Percentiles rank a stretch among this genome's conserved stretches.
Conservation (phyloP, 2,329 filamentous ascomycete species). For the Thielaviopsis musarum region DNA sequence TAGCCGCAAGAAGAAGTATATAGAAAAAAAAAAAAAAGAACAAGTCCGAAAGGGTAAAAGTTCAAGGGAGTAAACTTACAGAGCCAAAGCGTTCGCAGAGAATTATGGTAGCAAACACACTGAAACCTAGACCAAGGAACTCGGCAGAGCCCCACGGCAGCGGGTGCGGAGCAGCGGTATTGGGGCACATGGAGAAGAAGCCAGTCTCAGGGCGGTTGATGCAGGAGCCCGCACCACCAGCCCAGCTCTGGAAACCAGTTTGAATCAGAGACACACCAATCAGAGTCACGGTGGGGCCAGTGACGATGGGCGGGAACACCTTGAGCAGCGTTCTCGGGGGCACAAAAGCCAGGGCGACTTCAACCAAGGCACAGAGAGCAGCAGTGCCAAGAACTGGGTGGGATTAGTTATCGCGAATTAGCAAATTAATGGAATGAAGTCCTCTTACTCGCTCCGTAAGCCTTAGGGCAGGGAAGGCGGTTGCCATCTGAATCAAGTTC, state of each 20-base stretch:
- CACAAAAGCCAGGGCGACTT: conserved; percentile 59
- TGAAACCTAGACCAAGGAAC: conserved; percentile 63
- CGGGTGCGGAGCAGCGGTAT: conserved; percentile 49
- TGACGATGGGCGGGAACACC: conserved; percentile 66
- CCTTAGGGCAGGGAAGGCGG: conserved; percentile 56
- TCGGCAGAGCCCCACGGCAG: conserved; percentile 66
- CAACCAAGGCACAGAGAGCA: conserved; percentile 47
- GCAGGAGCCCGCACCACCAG: conserved; percentile 51
- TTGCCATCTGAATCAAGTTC: conserved; percentile 41
- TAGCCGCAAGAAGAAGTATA: too few species aligned
- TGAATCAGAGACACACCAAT: conserved; percentile 60
- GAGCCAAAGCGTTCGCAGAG: conserved; percentile 66
- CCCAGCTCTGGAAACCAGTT: conserved; percentile 62
- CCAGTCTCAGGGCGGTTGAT: conserved; percentile 29
- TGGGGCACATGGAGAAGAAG: conserved; percentile 48
- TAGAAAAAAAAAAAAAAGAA: too few species aligned
- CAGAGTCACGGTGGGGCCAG: conserved; percentile 47
- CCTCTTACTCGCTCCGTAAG: conserved; percentile 40
- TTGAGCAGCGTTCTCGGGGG: conserved; percentile 50
- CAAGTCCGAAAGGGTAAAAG: neutral
- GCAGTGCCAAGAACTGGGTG: conserved; percentile 46
- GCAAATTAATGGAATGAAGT: neutral
- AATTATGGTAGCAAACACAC: conserved; percentile 64
- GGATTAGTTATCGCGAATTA: conserved; percentile 41
- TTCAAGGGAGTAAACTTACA: neutral